These are phyloP conservation scores for Lotmaria passim DNA, from an alignment of 208 protist genomes.

Conservation along the genomic window DNA sequence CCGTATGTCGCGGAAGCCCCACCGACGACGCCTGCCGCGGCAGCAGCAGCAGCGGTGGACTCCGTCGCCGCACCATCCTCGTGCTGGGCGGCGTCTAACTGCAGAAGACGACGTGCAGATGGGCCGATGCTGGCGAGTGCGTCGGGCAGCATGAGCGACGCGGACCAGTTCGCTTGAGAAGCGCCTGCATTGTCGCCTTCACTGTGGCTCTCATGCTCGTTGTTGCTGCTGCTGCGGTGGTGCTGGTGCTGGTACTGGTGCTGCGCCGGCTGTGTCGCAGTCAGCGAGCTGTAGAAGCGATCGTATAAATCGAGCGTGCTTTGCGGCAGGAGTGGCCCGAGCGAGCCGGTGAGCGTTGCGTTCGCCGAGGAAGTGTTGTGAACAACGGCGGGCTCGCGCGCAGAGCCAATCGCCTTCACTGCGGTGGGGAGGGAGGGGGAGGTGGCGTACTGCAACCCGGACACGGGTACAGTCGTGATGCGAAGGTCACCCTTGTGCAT, in stretches of 20 bases:
- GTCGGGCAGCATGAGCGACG: slow-evolving; percentile 23
- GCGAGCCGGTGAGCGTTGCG: not conserved
- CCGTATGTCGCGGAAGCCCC: not conserved
- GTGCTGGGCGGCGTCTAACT: slow-evolving; percentile 22
- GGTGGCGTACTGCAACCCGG: slow-evolving; percentile 56
- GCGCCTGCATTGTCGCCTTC: not conserved
- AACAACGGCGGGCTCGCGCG: not conserved
- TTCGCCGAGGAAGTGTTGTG: not conserved
- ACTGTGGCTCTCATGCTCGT: not conserved
- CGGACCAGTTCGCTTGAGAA: not conserved
- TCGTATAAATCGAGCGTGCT: slow-evolving; percentile 36
- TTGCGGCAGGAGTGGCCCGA: slow-evolving; percentile 17
- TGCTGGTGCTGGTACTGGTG: no score
- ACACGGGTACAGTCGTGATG: slow-evolving; percentile 46
- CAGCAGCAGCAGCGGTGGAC: not conserved
- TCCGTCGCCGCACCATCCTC: not conserved
- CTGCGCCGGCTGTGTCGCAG: slow-evolving; percentile 8
- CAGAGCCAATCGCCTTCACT: slow-evolving; percentile 24
- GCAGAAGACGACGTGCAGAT: slow-evolving; percentile 47
- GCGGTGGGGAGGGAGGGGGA: slow-evolving; percentile 57
- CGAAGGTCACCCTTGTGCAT: slow-evolving; percentile 9
- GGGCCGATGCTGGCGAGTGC: slow-evolving; percentile 56
- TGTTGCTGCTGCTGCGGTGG: not conserved
- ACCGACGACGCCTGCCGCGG: no score
- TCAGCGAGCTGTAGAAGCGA: slow-evolving; percentile 18